Evolutionary conservation across 306 rosid genomes (phyloP).

Genomic region (Morella rubra): DNA sequence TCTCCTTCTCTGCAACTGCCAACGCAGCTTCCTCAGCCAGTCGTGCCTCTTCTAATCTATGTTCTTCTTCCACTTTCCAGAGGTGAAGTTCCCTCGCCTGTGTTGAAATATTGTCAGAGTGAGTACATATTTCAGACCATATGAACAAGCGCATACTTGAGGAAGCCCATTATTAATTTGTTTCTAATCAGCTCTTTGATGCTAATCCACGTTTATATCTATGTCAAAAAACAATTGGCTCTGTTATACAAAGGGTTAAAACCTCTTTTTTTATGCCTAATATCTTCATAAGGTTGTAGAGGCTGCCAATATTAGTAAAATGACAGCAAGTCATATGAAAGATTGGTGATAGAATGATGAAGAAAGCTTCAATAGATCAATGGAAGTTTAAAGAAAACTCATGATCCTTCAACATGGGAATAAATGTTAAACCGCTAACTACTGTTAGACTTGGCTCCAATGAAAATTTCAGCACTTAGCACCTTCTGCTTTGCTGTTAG

Average conservation of each 20-base stretch:
- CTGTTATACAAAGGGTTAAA: neutral
- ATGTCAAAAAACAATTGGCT: neutral
- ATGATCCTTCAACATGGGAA: neutral
- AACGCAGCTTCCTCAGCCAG: slow-evolving; percentile 57
- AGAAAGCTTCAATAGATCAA: neutral
- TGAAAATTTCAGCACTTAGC: neutral
- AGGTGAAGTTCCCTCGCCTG: slow-evolving; percentile 73
- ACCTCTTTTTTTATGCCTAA: neutral
- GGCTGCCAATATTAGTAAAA: neutral
- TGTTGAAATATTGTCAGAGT: slow-evolving; percentile 7
- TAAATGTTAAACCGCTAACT: neutral
- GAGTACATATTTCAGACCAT: no score
- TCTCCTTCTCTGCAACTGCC: slow-evolving; percentile 64
- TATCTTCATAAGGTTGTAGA: no score
- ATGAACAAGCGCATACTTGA: neutral
- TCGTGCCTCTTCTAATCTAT: slow-evolving; percentile 49
- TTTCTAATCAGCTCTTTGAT: neutral
- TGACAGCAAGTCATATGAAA: neutral
- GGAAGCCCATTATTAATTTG: neutral
- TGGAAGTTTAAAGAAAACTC: neutral
- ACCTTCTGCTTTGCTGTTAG: slow-evolving; percentile 65
- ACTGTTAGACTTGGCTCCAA: neutral
- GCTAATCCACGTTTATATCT: neutral
- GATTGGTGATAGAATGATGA: neutral
- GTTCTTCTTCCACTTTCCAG: slow-evolving; percentile 71